phyloP scores from a whole-genome alignment of 495 filamentous ascomycete species.

The Penicillium cataractarum region DNA sequence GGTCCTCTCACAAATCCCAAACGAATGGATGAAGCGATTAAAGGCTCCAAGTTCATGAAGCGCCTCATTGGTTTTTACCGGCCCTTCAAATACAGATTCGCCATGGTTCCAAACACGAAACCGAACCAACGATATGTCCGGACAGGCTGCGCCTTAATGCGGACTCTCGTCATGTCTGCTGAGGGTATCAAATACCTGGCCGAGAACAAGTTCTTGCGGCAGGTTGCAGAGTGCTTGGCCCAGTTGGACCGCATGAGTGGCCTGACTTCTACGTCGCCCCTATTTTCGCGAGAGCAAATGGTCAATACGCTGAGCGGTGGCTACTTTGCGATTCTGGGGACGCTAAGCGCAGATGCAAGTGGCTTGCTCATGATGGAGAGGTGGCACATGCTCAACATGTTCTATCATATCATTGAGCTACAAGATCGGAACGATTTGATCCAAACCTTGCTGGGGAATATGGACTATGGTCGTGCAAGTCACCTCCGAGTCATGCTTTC shows the following conservation, averaged over 20 bases:
- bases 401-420: conserved; percentile 95
- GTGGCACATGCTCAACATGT: conserved; percentile 98
- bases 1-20: conserved; percentile 92
- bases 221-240: conserved; percentile 92
- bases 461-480: conserved; percentile 87
- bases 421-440: conserved; percentile 88
- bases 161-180: conserved; percentile 76
- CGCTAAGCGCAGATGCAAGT: conserved; percentile 75
- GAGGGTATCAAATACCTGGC: conserved; percentile 85
- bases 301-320: conserved; percentile 82
- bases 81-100: conserved; percentile 95
- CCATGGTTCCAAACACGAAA: conserved; percentile 81
- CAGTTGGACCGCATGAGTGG: conserved; percentile 93
- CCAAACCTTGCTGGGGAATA: conserved; percentile 79
- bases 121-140: conserved; percentile 92
- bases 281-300: conserved; percentile 85
- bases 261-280: conserved; percentile 79
- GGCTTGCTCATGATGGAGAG: conserved; percentile 90
- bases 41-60: conserved; percentile 93
- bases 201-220: conserved; percentile 89
- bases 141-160: conserved; percentile 84
- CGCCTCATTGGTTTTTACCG: conserved; percentile 91
- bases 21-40: conserved; percentile 90
- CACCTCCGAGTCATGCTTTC: conserved; percentile 91
- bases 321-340: conserved; percentile 91